Percentiles rank a stretch among this genome's conserved stretches.
Conservation (phyloP, 1,139 yeast genomes). For the Pichia sp. region DNA sequence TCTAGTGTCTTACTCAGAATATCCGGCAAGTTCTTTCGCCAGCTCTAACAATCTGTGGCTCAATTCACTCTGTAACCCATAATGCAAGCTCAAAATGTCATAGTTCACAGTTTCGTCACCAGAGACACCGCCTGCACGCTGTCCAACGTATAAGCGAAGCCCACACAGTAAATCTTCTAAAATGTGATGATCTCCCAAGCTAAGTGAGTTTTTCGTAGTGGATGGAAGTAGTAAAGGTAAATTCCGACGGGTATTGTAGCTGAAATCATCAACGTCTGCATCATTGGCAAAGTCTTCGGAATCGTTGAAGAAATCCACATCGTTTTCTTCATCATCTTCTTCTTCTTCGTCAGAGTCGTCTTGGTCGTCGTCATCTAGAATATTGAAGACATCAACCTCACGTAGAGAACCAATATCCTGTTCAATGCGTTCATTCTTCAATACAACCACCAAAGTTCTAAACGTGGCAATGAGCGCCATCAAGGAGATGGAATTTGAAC, state of each 20-base stretch:
- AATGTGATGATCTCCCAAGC: constrained; percentile 8
- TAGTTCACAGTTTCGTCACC: constrained; percentile 14
- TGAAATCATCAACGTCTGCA: neutral
- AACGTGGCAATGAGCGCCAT: constrained; percentile 23
- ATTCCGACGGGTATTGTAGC: neutral
- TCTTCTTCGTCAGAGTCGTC: constrained; percentile 1
- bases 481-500: constrained; percentile 19
- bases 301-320: too few species aligned
- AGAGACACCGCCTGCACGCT: constrained; percentile 7
- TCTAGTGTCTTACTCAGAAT: constrained; percentile 8
- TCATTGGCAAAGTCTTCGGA: too few species aligned
- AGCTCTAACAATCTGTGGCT: constrained; percentile 22
- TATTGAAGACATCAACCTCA: too few species aligned
- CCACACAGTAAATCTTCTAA: constrained; percentile 13
- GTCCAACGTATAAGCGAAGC: constrained; percentile 12
- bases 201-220: too few species aligned
- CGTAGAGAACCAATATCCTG: neutral
- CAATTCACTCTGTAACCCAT: constrained; percentile 24
- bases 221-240: too few species aligned
- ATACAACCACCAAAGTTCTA: constrained; percentile 17
- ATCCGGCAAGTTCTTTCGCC: constrained; percentile 24
- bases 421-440: constrained; percentile 10
- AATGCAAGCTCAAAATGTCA: constrained; percentile 20
- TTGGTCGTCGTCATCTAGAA: neutral
- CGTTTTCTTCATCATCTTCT: constrained; percentile 3